Evolutionary conservation across 164 flowering plant genomes (phyloP).

Genomic region (Piper longum): DNA sequence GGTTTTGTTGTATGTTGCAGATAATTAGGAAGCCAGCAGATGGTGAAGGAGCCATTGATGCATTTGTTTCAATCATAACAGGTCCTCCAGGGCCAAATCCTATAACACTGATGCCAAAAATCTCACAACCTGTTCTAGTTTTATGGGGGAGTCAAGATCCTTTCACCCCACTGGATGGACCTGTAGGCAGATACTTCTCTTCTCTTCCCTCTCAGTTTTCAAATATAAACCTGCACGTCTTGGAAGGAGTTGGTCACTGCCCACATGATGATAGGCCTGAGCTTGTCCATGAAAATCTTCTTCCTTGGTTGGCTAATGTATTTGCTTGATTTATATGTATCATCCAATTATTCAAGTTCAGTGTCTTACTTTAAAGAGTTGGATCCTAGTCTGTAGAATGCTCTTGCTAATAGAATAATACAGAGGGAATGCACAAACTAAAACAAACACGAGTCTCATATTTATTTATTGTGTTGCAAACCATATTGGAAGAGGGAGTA

Average conservation of each 20-base stretch:
- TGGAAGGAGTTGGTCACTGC: constrained; percentile 86
- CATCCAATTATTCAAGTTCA: not conserved
- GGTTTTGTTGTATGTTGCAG: constrained; percentile 24
- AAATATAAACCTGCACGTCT: constrained; percentile 39
- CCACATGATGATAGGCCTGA: constrained; percentile 96
- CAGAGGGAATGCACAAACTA: too few species aligned
- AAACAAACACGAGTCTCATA: too few species aligned
- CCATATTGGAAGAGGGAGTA: too few species aligned
- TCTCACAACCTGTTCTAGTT: constrained; percentile 50
- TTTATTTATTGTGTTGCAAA: too few species aligned
- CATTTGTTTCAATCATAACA: constrained; percentile 76
- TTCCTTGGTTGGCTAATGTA: constrained; percentile 71
- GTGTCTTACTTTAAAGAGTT: too few species aligned
- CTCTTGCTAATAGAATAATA: too few species aligned
- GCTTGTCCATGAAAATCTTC: constrained; percentile 61
- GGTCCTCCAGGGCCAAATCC: constrained; percentile 98
- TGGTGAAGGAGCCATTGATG: constrained; percentile 86
- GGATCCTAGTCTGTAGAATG: too few species aligned
- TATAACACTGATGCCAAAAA: constrained; percentile 48
- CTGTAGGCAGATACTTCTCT: constrained; percentile 77
- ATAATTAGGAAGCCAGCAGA: constrained; percentile 67
- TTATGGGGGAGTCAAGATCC: constrained; percentile 88
- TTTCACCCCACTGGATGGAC: constrained; percentile 87
- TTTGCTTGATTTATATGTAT: constrained; percentile 9
- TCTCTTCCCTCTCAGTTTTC: constrained; percentile 43